Conservation (phyloP, 768 basidiomycete genomes). For the Auriscalpium microsporum region DNA sequence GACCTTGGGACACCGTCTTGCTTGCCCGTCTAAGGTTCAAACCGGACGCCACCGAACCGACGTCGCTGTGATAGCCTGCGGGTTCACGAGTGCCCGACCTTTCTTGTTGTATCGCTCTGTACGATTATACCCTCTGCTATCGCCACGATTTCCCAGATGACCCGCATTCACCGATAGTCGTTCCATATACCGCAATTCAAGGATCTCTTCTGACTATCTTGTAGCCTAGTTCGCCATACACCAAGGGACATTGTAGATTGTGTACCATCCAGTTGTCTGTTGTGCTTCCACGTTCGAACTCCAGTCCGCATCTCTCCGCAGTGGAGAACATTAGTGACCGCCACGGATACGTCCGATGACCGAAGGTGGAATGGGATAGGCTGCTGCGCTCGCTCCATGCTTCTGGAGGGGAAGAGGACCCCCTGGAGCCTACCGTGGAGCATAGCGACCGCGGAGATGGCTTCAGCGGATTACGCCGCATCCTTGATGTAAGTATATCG, state of each 20-base stretch:
- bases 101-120: not conserved
- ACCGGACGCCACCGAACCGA: slow-evolving; percentile 50
- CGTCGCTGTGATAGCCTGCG: slow-evolving; percentile 27
- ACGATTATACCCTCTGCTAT: not conserved
- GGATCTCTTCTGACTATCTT: not conserved
- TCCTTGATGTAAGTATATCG: no score
- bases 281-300: not conserved
- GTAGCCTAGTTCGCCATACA: not conserved
- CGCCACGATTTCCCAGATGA: not conserved
- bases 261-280: not conserved
- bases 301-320: no score
- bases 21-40: slow-evolving; percentile 60
- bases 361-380: no score
- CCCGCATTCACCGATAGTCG: not conserved
- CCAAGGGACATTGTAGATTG: no score
- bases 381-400: no score
- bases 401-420: no score
- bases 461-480: no score
- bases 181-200: not conserved
- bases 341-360: no score
- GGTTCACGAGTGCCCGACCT: not conserved
- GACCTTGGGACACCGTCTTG: slow-evolving; percentile 48
- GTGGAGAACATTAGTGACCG: no score
- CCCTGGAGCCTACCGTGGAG: no score
- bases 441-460: no score